Evolutionary conservation across 2,329 filamentous ascomycete species (phyloP).

Genomic region (Lasiodiplodia sp.): DNA sequence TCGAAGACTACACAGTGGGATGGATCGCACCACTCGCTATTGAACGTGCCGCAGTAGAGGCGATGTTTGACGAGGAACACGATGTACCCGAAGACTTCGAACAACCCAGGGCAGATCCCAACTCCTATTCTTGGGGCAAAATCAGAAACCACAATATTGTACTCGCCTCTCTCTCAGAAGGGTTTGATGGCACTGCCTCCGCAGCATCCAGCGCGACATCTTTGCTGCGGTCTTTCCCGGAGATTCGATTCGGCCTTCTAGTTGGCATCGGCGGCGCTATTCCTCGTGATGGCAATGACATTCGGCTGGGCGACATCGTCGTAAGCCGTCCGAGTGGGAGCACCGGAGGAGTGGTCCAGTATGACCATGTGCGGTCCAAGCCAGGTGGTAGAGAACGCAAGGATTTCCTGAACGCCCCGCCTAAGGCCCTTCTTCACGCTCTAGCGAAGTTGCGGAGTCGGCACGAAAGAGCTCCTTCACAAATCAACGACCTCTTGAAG

Average conservation of each 20-base stretch:
- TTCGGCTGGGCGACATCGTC: neutral
- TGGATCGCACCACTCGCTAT: neutral
- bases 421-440: neutral
- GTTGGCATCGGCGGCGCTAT: neutral
- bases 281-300: neutral
- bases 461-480: neutral
- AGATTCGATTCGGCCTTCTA: neutral
- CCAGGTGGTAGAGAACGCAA: neutral
- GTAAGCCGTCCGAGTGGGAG: neutral
- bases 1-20: neutral
- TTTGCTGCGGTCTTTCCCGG: neutral
- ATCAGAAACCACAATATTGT: neutral
- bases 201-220: no score
- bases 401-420: neutral
- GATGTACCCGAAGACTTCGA: neutral
- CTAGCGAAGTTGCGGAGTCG: fast-evolving
- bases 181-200: neutral
- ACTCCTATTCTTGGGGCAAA: neutral
- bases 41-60: neutral
- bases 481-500: neutral
- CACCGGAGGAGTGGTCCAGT: neutral
- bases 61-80: neutral
- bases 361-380: neutral
- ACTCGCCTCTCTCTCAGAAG: neutral
- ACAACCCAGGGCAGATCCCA: neutral